Conservation (phyloP, 805 yeast species). For the Metschnikowia anglica region DNA sequence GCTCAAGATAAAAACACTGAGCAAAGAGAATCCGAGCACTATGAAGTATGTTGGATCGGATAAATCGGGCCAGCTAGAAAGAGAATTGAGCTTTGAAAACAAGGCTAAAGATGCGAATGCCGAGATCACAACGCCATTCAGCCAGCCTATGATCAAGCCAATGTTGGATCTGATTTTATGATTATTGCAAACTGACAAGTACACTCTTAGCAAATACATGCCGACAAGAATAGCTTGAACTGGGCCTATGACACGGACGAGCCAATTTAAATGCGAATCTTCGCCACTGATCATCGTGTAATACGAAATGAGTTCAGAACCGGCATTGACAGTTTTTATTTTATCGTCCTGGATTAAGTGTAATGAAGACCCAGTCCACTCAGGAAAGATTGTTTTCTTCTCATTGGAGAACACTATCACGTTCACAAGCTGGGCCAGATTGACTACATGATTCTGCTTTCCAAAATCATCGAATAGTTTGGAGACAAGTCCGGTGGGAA, state of each 20-base stretch:
- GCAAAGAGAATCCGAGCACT: conserved; percentile 24
- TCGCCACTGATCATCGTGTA: conserved; percentile 2
- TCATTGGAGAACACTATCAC: neutral
- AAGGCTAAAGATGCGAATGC: conserved; percentile 30
- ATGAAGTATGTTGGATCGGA: conserved; percentile 17
- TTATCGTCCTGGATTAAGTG: neutral
- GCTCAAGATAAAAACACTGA: conserved; percentile 29
- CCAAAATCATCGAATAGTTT: conserved; percentile 28
- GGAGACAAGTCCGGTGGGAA: conserved; percentile 23
- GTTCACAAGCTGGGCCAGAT: conserved; percentile 21
- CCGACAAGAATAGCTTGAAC: conserved; percentile 8
- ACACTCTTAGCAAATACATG: conserved; percentile 22
- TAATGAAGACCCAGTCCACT: conserved; percentile 1
- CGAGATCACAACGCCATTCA: conserved; percentile 26
- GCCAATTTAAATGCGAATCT: conserved; percentile 1
- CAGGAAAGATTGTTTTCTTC: neutral
- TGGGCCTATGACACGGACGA: neutral
- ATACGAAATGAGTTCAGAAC: neutral
- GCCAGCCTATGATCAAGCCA: conserved; percentile 41
- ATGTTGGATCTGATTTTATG: conserved; percentile 35
- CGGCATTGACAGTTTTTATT: neutral
- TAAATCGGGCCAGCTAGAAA: conserved; percentile 10
- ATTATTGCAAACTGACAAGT: conserved; percentile 33
- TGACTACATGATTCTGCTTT: conserved; percentile 31
- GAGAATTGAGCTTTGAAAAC: conserved; percentile 22